Conservation (phyloP, 1,284 basidiomycete genomes). For the Ceratorhiza oryzae-sativae region DNA sequence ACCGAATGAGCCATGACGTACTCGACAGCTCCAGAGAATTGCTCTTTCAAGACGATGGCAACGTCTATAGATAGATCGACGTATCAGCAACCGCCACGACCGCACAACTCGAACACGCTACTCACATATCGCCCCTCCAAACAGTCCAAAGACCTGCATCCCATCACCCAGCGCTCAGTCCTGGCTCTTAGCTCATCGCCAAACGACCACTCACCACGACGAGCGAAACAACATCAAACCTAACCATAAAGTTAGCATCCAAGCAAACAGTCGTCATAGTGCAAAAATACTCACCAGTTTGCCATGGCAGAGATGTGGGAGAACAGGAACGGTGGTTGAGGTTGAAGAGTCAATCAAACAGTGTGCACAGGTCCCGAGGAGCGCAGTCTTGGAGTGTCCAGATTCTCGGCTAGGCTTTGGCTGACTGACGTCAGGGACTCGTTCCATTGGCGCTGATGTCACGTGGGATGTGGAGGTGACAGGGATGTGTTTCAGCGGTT, state of each 20-base stretch:
- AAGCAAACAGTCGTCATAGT: too few species aligned
- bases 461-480: background rate
- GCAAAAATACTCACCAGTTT: slow-evolving; percentile 1
- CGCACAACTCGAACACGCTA: background rate
- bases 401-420: background rate
- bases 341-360: background rate
- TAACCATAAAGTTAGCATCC: background rate
- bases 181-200: background rate
- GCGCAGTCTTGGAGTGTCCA: too few species aligned
- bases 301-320: background rate
- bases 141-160: slow-evolving; percentile 16
- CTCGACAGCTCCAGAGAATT: slow-evolving; percentile 34
- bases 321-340: slow-evolving; percentile 1
- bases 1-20: background rate
- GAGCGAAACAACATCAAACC: slow-evolving; percentile 27
- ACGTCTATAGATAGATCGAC: slow-evolving; percentile 12
- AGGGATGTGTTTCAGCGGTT: too few species aligned
- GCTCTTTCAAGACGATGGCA: slow-evolving; percentile 16
- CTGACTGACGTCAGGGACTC: background rate
- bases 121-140: slow-evolving; percentile 33
- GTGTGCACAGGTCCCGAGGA: background rate
- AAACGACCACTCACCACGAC: slow-evolving; percentile 23
- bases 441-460: background rate
- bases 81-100: slow-evolving; percentile 8
- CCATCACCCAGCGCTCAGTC: background rate